Conservation (phyloP, 2,329 filamentous ascomycete genomes). For the Aureobasidium vineae region DNA sequence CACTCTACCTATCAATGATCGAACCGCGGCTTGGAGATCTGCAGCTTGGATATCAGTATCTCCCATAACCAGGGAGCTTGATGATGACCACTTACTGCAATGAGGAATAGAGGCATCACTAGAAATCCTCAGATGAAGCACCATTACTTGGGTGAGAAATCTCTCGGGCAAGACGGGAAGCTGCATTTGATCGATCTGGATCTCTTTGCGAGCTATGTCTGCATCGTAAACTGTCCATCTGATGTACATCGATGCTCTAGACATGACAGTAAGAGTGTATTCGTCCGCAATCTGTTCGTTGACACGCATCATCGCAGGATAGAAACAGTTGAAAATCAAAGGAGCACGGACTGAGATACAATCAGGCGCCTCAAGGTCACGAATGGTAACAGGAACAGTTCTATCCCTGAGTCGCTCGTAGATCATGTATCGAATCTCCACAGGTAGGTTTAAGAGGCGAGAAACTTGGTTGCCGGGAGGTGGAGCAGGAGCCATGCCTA, state of each 20-base stretch:
- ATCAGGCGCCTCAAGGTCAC: neutral
- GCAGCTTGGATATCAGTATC: neutral
- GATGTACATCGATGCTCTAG: fast-evolving
- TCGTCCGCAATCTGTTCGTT: too few relatives aligned
- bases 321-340: neutral
- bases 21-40: neutral
- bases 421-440: neutral
- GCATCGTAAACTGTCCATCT: neutral
- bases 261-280: neutral
- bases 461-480: neutral
- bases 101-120: neutral
- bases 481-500: neutral
- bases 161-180: neutral
- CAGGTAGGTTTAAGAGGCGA: neutral
- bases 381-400: neutral
- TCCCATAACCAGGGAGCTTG: too few relatives aligned
- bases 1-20: neutral
- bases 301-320: neutral
- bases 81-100: neutral
- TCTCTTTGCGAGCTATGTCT: neutral
- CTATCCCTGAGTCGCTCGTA: neutral
- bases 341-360: neutral
- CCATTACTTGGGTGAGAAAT: neutral
- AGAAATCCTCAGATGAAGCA: neutral
- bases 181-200: neutral